A percentile compares a stretch with the other conserved stretches of the same genome.
Conservation (phyloP, 179 eudicot genomes). For the Beta macrorhiza region DNA sequence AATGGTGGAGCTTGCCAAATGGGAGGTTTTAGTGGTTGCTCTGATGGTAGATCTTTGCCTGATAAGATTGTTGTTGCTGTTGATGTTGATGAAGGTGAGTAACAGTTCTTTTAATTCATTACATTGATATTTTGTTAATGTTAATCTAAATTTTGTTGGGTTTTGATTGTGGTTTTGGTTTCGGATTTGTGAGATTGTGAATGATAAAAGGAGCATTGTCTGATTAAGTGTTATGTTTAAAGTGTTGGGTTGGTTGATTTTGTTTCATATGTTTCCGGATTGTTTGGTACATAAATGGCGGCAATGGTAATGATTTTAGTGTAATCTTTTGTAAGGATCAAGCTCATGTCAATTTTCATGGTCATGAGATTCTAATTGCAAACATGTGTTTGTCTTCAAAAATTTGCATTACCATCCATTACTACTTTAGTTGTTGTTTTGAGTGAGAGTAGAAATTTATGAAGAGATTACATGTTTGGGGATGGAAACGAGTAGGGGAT, state of each 20-base stretch:
- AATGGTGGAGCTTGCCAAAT: slow-evolving; percentile 24
- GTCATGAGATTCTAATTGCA: no score
- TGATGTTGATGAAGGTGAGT: slow-evolving; percentile 81
- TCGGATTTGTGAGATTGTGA: background rate
- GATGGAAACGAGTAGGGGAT: no score
- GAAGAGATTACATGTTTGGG: no score
- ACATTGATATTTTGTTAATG: background rate
- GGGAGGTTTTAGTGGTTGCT: slow-evolving; percentile 25
- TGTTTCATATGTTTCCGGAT: background rate
- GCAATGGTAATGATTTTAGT: background rate
- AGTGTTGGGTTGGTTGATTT: background rate
- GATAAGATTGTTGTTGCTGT: slow-evolving; percentile 69
- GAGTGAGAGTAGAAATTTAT: no score
- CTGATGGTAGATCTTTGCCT: slow-evolving; percentile 30
- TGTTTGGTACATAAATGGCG: background rate
- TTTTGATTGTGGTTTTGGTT: slow-evolving; percentile 3
- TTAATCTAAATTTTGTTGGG: background rate
- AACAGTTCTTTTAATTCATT: background rate
- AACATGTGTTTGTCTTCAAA: background rate
- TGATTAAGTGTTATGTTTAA: background rate
- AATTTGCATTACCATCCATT: background rate
- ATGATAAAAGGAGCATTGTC: background rate
- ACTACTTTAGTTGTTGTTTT: no score
- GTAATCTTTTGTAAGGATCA: background rate
- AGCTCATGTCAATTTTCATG: no score